These are phyloP conservation scores for Malassezia vespertilionis DNA, from an alignment of 1,284 basidiomycete genomes.

Conservation along the genomic window DNA sequence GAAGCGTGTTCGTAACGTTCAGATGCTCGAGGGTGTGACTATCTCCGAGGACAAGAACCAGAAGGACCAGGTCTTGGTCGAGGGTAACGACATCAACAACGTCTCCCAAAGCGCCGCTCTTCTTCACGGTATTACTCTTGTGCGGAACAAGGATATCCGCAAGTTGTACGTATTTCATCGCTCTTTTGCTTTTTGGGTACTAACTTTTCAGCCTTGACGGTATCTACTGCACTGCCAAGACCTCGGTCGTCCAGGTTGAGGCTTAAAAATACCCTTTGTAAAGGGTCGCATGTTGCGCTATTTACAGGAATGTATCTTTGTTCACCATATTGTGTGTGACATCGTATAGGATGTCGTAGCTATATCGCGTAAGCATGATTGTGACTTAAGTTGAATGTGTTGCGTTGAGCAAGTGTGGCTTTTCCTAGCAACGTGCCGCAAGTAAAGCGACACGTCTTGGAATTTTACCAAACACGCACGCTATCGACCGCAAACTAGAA, in stretches of 20 bases:
- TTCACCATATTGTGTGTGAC: constrained; percentile 6
- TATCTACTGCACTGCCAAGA: constrained; percentile 83
- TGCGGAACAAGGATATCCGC: constrained; percentile 52
- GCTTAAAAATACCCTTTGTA: constrained; percentile 51
- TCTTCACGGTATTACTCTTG: constrained; percentile 44
- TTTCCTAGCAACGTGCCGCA: too few relatives aligned
- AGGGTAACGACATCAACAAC: constrained; percentile 53
- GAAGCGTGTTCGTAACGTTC: constrained; percentile 78
- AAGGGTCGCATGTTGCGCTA: constrained; percentile 14
- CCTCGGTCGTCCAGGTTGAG: constrained; percentile 52
- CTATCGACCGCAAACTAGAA: too few relatives aligned
- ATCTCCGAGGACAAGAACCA: constrained; percentile 81
- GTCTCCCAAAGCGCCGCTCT: constrained; percentile 47
- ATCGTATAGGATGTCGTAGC: too few relatives aligned
- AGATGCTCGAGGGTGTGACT: constrained; percentile 80
- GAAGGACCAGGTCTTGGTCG: constrained; percentile 60
- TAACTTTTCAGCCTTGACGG: constrained; percentile 45
- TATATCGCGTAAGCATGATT: too few relatives aligned
- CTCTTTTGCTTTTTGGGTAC: not conserved
- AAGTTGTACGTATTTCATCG: constrained; percentile 37
- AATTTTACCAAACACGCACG: too few relatives aligned
- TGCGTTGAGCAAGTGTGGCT: too few relatives aligned
- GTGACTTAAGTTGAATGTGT: too few relatives aligned
- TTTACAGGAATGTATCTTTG: constrained; percentile 21
- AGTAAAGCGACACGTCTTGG: too few relatives aligned